These are phyloP conservation scores for Diaporthe eres DNA, from an alignment of 2,329 filamentous ascomycete species.

Conservation along the genomic window DNA sequence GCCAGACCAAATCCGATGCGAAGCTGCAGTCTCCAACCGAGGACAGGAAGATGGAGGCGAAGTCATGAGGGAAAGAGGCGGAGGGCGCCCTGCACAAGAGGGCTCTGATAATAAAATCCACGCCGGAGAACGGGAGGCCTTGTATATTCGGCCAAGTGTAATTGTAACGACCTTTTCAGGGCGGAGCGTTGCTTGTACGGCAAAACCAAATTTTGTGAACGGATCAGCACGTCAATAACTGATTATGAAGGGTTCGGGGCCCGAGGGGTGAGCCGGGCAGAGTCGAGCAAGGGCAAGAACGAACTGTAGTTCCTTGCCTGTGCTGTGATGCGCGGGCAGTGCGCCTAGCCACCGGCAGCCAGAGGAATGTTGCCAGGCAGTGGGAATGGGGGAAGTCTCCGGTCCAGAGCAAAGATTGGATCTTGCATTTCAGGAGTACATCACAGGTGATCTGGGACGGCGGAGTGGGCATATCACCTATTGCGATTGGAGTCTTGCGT, in stretches of 20 bases:
- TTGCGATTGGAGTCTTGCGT: conserved; percentile 21
- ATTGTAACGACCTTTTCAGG: conserved; percentile 40
- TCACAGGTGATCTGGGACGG: conserved; percentile 27
- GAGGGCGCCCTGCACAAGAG: not conserved
- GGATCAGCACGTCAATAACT: conserved; percentile 34
- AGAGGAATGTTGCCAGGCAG: not conserved
- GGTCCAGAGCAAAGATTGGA: conserved; percentile 32
- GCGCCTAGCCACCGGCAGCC: not conserved
- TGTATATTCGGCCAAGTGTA: conserved; percentile 36
- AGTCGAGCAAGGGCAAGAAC: conserved; percentile 8
- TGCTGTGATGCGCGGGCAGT: not conserved
- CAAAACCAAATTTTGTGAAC: conserved; percentile 34
- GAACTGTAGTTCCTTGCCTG: not conserved
- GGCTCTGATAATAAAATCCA: conserved; percentile 3
- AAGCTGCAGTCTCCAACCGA: conserved; percentile 50
- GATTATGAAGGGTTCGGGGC: not conserved
- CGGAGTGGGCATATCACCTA: conserved; percentile 16
- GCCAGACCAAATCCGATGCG: conserved; percentile 57
- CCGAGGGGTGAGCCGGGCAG: not conserved
- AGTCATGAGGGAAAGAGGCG: conserved; percentile 28
- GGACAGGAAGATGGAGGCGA: conserved; percentile 46
- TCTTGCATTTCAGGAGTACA: conserved; percentile 34
- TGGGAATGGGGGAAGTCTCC: not conserved
- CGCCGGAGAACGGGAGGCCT: conserved; percentile 6
- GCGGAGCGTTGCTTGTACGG: conserved; percentile 38